A percentile compares a stretch with the other conserved stretches of the same genome.
Evolutionary conservation across 108 stramenopile genomes (phyloP).

Genomic region (Skeletonema costatum): DNA sequence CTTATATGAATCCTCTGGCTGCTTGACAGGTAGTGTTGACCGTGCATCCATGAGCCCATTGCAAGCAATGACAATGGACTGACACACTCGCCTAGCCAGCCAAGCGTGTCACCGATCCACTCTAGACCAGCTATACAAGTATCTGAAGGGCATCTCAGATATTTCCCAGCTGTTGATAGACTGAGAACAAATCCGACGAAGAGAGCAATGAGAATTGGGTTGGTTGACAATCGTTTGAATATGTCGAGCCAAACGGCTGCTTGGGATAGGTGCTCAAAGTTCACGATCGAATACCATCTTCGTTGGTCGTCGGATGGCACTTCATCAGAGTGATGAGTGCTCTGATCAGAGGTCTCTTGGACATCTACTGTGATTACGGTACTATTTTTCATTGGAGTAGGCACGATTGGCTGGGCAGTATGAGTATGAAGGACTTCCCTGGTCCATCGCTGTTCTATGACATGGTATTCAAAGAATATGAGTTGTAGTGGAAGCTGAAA

Average conservation of each 20-base stretch:
- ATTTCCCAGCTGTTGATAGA: conserved; percentile 38
- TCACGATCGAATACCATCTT: conserved; percentile 1
- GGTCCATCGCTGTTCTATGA: conserved; percentile 5
- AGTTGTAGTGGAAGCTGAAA: conserved; percentile 55
- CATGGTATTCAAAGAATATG: conserved; percentile 46
- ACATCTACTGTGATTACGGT: background rate
- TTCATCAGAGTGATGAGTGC: background rate
- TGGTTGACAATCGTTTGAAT: conserved; percentile 4
- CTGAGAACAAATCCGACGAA: conserved; percentile 37
- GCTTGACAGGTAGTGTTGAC: conserved; percentile 13
- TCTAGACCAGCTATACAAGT: conserved; percentile 32
- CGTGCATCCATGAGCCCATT: conserved; percentile 56
- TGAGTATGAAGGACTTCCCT: background rate
- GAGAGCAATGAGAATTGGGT: conserved; percentile 50
- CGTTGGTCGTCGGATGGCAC: background rate
- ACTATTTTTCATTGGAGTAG: background rate
- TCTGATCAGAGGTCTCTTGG: background rate
- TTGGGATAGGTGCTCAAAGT: background rate
- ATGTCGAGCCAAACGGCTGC: conserved; percentile 38
- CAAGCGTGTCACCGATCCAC: conserved; percentile 31
- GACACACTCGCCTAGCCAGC: conserved; percentile 37
- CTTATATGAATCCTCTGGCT: conserved; percentile 1
- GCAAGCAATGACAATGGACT: conserved; percentile 40
- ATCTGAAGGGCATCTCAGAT: conserved; percentile 18
- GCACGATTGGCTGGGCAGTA: background rate